phyloP scores from a whole-genome alignment of 345 rosid species.

The Euphorbia pulcherrima region DNA sequence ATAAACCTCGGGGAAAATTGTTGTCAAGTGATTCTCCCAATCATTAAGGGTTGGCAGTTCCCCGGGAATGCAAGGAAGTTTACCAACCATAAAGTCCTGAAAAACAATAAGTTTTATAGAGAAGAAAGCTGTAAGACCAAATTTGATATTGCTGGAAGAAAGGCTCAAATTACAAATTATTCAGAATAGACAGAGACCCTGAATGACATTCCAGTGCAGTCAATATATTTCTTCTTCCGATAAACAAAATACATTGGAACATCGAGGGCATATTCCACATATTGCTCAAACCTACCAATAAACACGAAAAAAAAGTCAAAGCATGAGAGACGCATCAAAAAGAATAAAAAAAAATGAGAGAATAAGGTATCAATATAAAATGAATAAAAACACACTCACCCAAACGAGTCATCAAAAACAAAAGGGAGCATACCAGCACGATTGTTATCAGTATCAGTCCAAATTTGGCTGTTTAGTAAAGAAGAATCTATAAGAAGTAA shows the following conservation, averaged over 20 bases:
- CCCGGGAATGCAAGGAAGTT: slow-evolving; percentile 89
- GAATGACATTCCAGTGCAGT: slow-evolving; percentile 94
- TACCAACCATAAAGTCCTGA: slow-evolving; percentile 96
- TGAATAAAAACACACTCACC: slow-evolving; percentile 46
- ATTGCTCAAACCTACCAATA: slow-evolving; percentile 84
- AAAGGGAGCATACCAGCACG: slow-evolving; percentile 97
- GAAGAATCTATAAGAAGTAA: slow-evolving; percentile 20
- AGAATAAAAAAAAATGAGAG: background rate
- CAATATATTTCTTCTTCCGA: slow-evolving; percentile 72
- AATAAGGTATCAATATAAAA: background rate
- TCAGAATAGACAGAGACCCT: slow-evolving; percentile 68
- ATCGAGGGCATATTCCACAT: slow-evolving; percentile 98
- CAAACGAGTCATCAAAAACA: slow-evolving; percentile 85
- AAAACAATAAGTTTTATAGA: background rate
- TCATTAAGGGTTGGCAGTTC: slow-evolving; percentile 87
- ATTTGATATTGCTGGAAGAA: slow-evolving; percentile 8
- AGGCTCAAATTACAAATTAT: slow-evolving; percentile 30
- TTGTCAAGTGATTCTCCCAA: slow-evolving; percentile 97
- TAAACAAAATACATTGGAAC: slow-evolving; percentile 99
- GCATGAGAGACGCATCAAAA: background rate
- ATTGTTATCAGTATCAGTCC: slow-evolving; percentile 91
- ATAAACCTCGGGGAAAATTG: slow-evolving; percentile 94
- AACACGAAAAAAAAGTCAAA: background rate
- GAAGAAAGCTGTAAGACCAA: background rate
- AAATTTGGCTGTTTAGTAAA: slow-evolving; percentile 68